Base-by-base conservation (phyloP, 148 eudicot genomes). In the Diospyros kaki region DNA sequence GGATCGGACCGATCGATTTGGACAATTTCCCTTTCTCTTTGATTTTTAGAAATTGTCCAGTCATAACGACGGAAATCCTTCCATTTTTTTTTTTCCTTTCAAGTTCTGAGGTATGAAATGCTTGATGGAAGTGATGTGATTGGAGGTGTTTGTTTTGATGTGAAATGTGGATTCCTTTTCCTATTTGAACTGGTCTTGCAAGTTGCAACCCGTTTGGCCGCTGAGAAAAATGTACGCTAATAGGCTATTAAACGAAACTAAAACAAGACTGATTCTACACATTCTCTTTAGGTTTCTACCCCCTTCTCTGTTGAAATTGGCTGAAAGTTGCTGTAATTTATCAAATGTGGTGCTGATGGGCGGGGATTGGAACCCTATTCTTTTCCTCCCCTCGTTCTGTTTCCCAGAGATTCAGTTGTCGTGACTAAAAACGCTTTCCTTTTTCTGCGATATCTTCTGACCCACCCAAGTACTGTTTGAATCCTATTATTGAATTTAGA, bases 51-150 rank as follows among this genome's bases (percentile, higher is more conserved):
- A 39, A 73, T 50, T 63, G 58, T 43, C 4, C 4, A 8, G 68
- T 62, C n/a, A 1, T 5, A 9, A 39, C 38, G 58, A 61, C 55
- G 56, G 14, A 68, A 51, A 68, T 2, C 2, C 11, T 13, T 53
- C 3, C 39, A 11, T 15, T 12, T 66, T 44, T 8, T 38, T 4
- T 63, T 61, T 5, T 53, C 6, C 52, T 63, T n/a, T 41, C 2
- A 55, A 74, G n/a, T 6, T 8, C 17, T 51, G 67, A 28, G 58
- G 1, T 13, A 38, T 18, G 75, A 28, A 67, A 44, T 18, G 44
- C 56, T 52, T 64, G 69, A 41, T 64, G 46, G 43, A 73, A 13
- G 38, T 73, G 48, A 60, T 61, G 68, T 73, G 68, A 73, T 73
- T 48, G 38, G 11, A 61, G 66, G 67, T 39, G 7, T 18, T 73